phyloP scores from a whole-genome alignment of 164 flowering plant species.

The Vitis amurensis region DNA sequence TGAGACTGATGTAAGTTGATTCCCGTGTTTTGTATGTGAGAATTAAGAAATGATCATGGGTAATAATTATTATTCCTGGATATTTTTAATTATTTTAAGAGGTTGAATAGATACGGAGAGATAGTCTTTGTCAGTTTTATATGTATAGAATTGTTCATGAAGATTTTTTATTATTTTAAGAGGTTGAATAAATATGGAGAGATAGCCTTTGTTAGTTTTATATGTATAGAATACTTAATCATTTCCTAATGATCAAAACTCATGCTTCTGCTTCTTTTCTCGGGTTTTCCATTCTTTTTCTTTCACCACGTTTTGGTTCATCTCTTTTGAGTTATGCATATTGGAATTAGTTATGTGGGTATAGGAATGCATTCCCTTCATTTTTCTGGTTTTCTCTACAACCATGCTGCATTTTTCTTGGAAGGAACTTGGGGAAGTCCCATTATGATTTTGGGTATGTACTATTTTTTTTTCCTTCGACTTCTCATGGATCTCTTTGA shows the following conservation, averaged over 20 bases:
- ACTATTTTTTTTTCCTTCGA: too few relatives aligned
- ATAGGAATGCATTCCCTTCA: too few relatives aligned
- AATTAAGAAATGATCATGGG: not conserved
- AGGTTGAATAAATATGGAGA: too few relatives aligned
- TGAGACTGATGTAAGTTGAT: not conserved
- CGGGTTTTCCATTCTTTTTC: not conserved
- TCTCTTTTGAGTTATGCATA: too few relatives aligned
- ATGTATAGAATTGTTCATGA: slow-evolving; percentile 13
- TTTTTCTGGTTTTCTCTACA: too few relatives aligned
- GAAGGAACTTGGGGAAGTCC: too few relatives aligned
- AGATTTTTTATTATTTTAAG: too few relatives aligned
- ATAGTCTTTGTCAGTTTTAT: slow-evolving; percentile 3
- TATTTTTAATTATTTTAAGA: slow-evolving; percentile 8
- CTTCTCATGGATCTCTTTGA: too few relatives aligned
- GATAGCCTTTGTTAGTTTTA: too few relatives aligned
- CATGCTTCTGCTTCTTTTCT: not conserved
- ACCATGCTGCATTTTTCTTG: too few relatives aligned
- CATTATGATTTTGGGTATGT: too few relatives aligned
- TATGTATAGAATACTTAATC: not conserved
- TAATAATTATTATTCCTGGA: slow-evolving; percentile 7
- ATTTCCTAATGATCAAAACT: slow-evolving; percentile 15
- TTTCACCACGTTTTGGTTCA: not conserved
- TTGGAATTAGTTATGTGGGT: too few relatives aligned
- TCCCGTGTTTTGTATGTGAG: slow-evolving; percentile 1
- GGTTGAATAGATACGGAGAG: not conserved